A percentile compares a stretch with the other conserved stretches of the same genome.
Conservation (phyloP, 805 yeast genomes). For the Kodamaea jinghongensis region DNA sequence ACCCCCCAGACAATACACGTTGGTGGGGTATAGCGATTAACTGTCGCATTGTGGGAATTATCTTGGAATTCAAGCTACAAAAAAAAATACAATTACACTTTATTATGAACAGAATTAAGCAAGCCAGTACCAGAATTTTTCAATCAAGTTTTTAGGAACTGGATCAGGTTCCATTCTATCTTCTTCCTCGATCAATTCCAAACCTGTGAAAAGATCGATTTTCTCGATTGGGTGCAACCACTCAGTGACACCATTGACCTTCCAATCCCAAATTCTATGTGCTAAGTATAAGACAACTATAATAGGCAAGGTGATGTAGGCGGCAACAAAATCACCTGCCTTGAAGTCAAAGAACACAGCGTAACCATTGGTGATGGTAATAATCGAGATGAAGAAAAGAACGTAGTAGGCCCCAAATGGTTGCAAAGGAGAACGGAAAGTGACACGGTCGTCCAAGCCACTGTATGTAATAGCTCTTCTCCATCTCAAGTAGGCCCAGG, state of each 20-base stretch:
- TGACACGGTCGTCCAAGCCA: constrained; percentile 51
- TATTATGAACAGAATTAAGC: constrained; percentile 26
- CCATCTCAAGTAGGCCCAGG: constrained; percentile 56
- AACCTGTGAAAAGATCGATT: constrained; percentile 59
- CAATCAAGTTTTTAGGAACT: constrained; percentile 38
- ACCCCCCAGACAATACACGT: too few relatives aligned
- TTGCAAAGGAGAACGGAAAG: constrained; percentile 55
- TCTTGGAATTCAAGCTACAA: not conserved
- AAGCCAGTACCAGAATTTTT: constrained; percentile 51
- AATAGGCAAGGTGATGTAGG: constrained; percentile 65
- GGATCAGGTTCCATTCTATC: constrained; percentile 37
- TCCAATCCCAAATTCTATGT: constrained; percentile 48
- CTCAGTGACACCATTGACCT: constrained; percentile 21
- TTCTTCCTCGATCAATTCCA: constrained; percentile 58
- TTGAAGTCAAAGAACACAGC: constrained; percentile 61
- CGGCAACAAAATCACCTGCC: constrained; percentile 62
- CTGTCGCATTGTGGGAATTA: not conserved
- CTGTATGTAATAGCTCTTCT: constrained; percentile 61
- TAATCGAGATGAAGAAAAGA: constrained; percentile 46
- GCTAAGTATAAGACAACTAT: constrained; percentile 53
- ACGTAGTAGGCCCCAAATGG: constrained; percentile 59
- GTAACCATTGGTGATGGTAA: constrained; percentile 71
- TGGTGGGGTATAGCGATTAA: too few relatives aligned
- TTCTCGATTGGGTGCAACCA: constrained; percentile 53
- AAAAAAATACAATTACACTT: constrained; percentile 1